phyloP scores from a whole-genome alignment of 805 yeast genomes.

The Candida insectalens region DNA sequence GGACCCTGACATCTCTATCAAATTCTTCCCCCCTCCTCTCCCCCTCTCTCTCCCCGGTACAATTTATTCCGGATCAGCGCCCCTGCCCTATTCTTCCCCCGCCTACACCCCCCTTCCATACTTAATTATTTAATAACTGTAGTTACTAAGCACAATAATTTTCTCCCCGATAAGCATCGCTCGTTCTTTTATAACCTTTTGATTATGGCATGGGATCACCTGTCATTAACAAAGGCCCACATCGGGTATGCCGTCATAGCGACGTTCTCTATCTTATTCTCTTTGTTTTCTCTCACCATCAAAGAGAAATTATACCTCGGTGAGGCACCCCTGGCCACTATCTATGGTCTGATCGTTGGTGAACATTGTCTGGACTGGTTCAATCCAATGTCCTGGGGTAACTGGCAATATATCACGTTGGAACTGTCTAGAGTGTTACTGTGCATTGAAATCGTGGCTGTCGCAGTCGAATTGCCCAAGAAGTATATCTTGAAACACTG shows the following conservation, averaged over 20 bases:
- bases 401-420: conserved; percentile 41
- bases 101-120: neutral
- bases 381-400: conserved; percentile 47
- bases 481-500: conserved; percentile 54
- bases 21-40: too few species aligned
- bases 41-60: too few species aligned
- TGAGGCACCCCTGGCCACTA: conserved; percentile 57
- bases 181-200: too few species aligned
- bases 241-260: conserved; percentile 50
- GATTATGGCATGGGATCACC: conserved; percentile 25
- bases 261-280: conserved; percentile 47
- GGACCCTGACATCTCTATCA: too few species aligned
- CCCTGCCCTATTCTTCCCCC: too few species aligned
- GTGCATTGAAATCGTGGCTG: conserved; percentile 64
- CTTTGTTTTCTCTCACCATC: conserved; percentile 47
- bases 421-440: conserved; percentile 55
- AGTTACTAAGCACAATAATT: too few species aligned
- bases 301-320: conserved; percentile 53
- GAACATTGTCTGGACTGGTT: conserved; percentile 54
- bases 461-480: conserved; percentile 64
- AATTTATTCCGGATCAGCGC: too few species aligned
- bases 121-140: too few species aligned
- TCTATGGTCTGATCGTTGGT: conserved; percentile 52
- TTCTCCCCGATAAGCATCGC: too few species aligned
- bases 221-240: conserved; percentile 24